Percentiles rank a stretch among this genome's conserved stretches.
Evolutionary conservation across 331 rosid species (phyloP).

Genomic region (Arachis monticola): DNA sequence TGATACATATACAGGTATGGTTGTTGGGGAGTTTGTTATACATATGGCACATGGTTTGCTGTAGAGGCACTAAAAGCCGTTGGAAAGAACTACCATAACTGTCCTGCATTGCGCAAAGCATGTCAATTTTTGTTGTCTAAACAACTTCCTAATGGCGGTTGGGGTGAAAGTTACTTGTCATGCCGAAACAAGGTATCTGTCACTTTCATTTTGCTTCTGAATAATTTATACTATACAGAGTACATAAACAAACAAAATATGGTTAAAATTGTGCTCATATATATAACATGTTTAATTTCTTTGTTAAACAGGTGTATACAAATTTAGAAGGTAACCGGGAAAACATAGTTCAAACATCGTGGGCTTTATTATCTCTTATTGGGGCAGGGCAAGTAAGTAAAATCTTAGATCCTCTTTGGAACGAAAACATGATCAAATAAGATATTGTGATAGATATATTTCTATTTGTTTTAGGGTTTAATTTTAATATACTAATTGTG

Average conservation of each 20-base stretch:
- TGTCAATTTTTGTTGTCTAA: slow-evolving; percentile 52
- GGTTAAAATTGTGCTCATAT: too few relatives aligned
- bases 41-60: slow-evolving; percentile 58
- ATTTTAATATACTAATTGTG: too few relatives aligned
- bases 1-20: slow-evolving; percentile 41
- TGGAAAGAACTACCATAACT: slow-evolving; percentile 41
- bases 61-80: slow-evolving; percentile 37
- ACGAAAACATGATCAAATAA: too few relatives aligned
- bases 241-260: too few relatives aligned
- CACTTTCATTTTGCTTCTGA: too few relatives aligned
- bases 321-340: slow-evolving; percentile 45
- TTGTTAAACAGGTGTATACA: too few relatives aligned
- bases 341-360: slow-evolving; percentile 50
- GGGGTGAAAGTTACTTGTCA: slow-evolving; percentile 61
- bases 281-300: background rate
- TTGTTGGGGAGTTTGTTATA: slow-evolving; percentile 58
- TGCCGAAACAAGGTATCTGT: slow-evolving; percentile 46
- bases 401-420: background rate
- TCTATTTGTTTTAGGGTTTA: too few relatives aligned
- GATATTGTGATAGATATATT: too few relatives aligned
- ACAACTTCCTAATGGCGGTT: slow-evolving; percentile 51
- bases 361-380: slow-evolving; percentile 56
- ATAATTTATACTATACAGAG: too few relatives aligned
- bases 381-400: slow-evolving; percentile 19
- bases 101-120: slow-evolving; percentile 42